A percentile compares a stretch with the other conserved stretches of the same genome.
phyloP scores from a whole-genome alignment of 192 early-diverging fungal species.

The Martensiomyces pterosporus region DNA sequence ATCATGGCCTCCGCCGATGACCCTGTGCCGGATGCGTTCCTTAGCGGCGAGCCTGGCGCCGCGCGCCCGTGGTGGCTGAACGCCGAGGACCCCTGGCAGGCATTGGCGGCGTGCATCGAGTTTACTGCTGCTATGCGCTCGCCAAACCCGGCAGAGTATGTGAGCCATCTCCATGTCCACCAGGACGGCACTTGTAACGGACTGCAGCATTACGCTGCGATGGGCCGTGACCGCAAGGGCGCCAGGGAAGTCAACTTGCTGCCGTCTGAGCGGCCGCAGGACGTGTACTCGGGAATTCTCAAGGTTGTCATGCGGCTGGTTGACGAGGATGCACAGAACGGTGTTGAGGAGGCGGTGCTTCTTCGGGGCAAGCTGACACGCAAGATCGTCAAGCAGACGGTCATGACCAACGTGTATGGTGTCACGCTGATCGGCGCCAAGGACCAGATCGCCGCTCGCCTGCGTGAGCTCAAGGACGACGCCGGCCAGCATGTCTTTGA shows the following conservation, averaged over 20 bases:
- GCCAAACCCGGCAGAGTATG: constrained; percentile 64
- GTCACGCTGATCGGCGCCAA: constrained; percentile 94
- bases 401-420: constrained; percentile 99
- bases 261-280: constrained; percentile 78
- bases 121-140: constrained; percentile 67
- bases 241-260: constrained; percentile 86
- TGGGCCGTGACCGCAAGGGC: constrained; percentile 86
- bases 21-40: constrained; percentile 55
- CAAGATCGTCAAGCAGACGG: constrained; percentile 97
- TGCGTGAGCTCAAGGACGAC: constrained; percentile 74
- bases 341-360: constrained; percentile 59
- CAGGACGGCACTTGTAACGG: constrained; percentile 99
- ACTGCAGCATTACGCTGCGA: constrained; percentile 96
- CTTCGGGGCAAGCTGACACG: constrained; percentile 72
- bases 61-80: constrained; percentile 80
- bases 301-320: constrained; percentile 64
- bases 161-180: constrained; percentile 80
- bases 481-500: constrained; percentile 59
- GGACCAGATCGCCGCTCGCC: constrained; percentile 76
- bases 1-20: constrained; percentile 81
- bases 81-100: constrained; percentile 91
- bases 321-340: constrained; percentile 60
- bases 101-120: constrained; percentile 87
- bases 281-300: constrained; percentile 92
- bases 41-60: constrained; percentile 42